Conservation (phyloP, 768 basidiomycete genomes). For the Clathrus columnatus region DNA sequence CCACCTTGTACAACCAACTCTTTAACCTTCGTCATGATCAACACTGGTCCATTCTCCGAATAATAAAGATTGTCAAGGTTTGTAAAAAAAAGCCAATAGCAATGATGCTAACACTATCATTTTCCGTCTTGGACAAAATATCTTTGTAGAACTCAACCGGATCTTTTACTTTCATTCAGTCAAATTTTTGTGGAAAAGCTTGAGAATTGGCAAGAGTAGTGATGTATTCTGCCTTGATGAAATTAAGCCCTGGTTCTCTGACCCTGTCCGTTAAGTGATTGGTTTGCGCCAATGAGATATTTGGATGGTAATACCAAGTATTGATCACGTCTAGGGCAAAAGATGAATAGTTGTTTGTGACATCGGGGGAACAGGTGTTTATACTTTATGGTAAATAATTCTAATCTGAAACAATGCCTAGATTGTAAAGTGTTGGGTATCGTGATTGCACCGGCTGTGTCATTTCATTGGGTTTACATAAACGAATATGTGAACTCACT, state of each 20-base stretch:
- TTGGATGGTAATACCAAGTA: slow-evolving; percentile 1
- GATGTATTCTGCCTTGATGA: no score
- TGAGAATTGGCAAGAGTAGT: not conserved
- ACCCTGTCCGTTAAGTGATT: not conserved
- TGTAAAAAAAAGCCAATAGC: not conserved
- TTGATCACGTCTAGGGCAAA: not conserved
- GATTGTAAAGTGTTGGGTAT: no score
- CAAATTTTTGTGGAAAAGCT: no score
- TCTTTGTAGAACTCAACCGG: not conserved
- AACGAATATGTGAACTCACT: no score
- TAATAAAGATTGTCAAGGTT: not conserved
- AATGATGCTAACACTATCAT: not conserved
- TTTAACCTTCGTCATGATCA: not conserved
- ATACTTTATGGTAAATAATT: no score
- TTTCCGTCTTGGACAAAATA: not conserved
- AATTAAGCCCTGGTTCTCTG: no score
- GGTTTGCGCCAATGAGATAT: not conserved
- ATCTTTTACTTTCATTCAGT: no score
- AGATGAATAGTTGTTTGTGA: no score
- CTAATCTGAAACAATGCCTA: no score
- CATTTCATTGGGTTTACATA: no score
- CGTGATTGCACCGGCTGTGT: no score
- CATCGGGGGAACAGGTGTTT: no score
- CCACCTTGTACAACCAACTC: not conserved
- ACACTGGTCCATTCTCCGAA: not conserved